These are phyloP conservation scores for Stagonosporopsis chrysanthemi DNA, from an alignment of 2,329 filamentous ascomycete species.

Conservation along the genomic window DNA sequence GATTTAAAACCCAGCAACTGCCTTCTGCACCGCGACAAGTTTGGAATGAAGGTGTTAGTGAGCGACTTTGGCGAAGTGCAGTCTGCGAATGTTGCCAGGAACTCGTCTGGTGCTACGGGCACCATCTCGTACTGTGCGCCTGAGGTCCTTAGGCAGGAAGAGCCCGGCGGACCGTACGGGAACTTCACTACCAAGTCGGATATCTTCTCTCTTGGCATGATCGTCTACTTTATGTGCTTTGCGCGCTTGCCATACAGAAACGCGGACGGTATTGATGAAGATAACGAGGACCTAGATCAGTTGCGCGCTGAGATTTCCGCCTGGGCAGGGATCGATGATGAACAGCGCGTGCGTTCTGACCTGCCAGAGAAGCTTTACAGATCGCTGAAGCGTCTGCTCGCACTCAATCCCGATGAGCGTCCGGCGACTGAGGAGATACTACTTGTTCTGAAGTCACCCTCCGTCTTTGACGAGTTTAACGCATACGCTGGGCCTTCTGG, in stretches of 20 bases:
- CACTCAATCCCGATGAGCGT: constrained; percentile 76
- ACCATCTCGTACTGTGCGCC: constrained; percentile 98
- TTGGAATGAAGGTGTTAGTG: constrained; percentile 80
- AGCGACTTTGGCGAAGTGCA: constrained; percentile 99
- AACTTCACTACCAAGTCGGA: constrained; percentile 98
- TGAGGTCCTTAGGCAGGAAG: constrained; percentile 78
- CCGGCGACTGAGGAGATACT: constrained; percentile 89
- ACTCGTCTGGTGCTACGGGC: constrained; percentile 90
- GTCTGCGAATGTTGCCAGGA: constrained; percentile 78
- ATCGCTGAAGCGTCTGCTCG: constrained; percentile 80
- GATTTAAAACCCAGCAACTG: constrained; percentile 98
- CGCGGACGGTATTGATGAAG: constrained; percentile 86
- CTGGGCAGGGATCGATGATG: constrained; percentile 88
- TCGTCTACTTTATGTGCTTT: constrained; percentile 98
- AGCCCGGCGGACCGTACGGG: constrained; percentile 73
- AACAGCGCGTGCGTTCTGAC: constrained; percentile 76
- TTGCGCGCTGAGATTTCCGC: constrained; percentile 83
- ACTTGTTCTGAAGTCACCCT: constrained; percentile 74
- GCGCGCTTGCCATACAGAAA: constrained; percentile 83
- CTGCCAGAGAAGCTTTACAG: constrained; percentile 86
- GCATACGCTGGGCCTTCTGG: constrained; percentile 48
- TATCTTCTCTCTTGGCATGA: constrained; percentile 98
- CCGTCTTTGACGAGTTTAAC: constrained; percentile 56
- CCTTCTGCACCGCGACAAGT: constrained; percentile 78
- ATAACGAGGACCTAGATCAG: constrained; percentile 87